Conservation (phyloP, 345 rosid genomes). For the Alliaria petiolata region DNA sequence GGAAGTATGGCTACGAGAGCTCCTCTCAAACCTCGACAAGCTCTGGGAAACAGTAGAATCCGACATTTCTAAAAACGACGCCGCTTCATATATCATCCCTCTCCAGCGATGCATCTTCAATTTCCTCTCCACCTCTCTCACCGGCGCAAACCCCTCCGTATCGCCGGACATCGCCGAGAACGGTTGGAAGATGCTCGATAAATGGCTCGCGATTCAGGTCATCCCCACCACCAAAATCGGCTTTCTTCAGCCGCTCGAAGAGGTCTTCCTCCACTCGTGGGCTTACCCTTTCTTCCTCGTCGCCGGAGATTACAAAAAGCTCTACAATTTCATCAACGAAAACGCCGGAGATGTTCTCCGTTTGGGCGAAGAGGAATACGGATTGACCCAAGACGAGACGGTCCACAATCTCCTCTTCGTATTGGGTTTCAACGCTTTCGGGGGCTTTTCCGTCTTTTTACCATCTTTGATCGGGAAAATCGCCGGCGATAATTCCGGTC, state of each 20-base stretch:
- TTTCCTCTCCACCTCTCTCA: slow-evolving; percentile 52
- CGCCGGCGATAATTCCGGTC: slow-evolving; percentile 45
- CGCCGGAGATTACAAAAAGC: slow-evolving; percentile 55
- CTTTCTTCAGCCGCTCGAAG: slow-evolving; percentile 55
- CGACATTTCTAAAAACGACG: slow-evolving; percentile 37
- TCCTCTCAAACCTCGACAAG: slow-evolving; percentile 43
- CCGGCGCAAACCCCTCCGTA: slow-evolving; percentile 58
- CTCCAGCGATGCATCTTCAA: slow-evolving; percentile 57
- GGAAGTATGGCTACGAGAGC: slow-evolving; percentile 52
- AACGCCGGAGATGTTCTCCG: slow-evolving; percentile 51
- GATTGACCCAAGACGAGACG: slow-evolving; percentile 54
- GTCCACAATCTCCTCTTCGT: slow-evolving; percentile 64
- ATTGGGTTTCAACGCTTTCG: slow-evolving; percentile 79
- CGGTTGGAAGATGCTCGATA: slow-evolving; percentile 46
- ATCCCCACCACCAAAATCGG: slow-evolving; percentile 52
- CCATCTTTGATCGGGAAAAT: slow-evolving; percentile 40
- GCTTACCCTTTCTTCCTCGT: slow-evolving; percentile 58
- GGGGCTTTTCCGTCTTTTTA: slow-evolving; percentile 75
- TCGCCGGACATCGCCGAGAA: slow-evolving; percentile 42
- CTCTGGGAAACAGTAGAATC: slow-evolving; percentile 56
- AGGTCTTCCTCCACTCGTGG: slow-evolving; percentile 78
- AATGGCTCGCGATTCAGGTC: slow-evolving; percentile 67
- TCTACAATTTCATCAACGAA: slow-evolving; percentile 44
- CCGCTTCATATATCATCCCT: slow-evolving; percentile 36
- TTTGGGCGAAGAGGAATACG: slow-evolving; percentile 51